Conservation (phyloP, 495 filamentous ascomycete genomes). For the Echria macrotheca region DNA sequence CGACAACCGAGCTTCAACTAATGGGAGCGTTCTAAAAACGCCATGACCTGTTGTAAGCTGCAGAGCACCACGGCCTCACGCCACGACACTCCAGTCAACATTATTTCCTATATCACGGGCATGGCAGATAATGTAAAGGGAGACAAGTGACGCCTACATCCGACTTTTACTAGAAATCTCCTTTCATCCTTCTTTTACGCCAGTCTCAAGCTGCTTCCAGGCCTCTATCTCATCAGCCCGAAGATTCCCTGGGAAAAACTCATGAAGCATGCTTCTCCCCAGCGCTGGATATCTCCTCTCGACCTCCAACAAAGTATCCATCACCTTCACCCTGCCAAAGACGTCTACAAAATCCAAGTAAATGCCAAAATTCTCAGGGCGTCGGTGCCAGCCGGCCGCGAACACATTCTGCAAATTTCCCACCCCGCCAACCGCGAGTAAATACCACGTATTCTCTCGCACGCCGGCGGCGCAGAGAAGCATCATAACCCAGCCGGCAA, state of each 20-base stretch:
- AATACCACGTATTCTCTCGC: slow-evolving; percentile 35
- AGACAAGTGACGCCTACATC: too few species aligned
- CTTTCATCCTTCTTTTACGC: too few species aligned
- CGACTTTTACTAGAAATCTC: too few species aligned
- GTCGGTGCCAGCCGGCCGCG: slow-evolving; percentile 19
- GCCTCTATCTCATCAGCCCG: not conserved
- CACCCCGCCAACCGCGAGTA: slow-evolving; percentile 38
- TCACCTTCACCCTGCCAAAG: not conserved
- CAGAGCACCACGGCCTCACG: too few species aligned
- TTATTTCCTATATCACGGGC: too few species aligned
- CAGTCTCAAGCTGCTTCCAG: not conserved
- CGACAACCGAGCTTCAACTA: too few species aligned
- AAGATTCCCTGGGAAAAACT: not conserved
- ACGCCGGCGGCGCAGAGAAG: slow-evolving; percentile 36
- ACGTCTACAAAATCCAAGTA: not conserved
- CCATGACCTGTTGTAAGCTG: too few species aligned
- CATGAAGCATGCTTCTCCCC: not conserved
- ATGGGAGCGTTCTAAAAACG: too few species aligned
- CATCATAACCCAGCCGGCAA: slow-evolving; percentile 36
- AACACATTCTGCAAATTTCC: slow-evolving; percentile 45
- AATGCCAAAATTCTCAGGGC: not conserved
- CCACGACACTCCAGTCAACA: too few species aligned
- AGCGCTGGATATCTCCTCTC: not conserved
- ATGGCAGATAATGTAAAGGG: too few species aligned
- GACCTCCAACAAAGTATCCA: not conserved